Conservation (phyloP, 2,329 filamentous ascomycete species). For the Neocucurbitaria cava region DNA sequence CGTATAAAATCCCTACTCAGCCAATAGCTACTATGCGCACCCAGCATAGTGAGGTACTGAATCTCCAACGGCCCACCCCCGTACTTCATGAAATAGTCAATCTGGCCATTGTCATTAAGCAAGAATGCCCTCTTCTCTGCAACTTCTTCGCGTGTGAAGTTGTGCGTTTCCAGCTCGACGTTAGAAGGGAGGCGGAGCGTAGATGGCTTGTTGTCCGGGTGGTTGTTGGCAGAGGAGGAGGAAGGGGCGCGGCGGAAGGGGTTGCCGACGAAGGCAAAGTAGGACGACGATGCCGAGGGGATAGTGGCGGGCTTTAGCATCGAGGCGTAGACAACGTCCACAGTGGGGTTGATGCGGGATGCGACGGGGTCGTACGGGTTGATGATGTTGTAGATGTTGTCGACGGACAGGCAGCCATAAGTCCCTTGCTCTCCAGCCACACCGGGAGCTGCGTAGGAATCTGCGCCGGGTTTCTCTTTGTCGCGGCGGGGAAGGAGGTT, state of each 20-base stretch:
- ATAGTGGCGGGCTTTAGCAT: conserved; percentile 80
- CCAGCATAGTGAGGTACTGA: conserved; percentile 96
- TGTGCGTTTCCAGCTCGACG: conserved; percentile 93
- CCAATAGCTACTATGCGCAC: conserved; percentile 96
- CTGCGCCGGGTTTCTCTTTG: conserved; percentile 75
- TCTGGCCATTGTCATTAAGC: conserved; percentile 95
- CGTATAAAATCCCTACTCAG: conserved; percentile 84
- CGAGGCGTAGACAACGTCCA: conserved; percentile 80
- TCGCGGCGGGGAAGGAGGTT: conserved; percentile 77
- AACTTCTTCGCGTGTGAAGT: conserved; percentile 90
- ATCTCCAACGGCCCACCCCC: conserved; percentile 89
- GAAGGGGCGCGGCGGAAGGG: conserved; percentile 48
- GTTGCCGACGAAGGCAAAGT: conserved; percentile 49
- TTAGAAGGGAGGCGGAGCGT: conserved; percentile 54
- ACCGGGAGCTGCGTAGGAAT: conserved; percentile 59
- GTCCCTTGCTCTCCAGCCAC: conserved; percentile 80
- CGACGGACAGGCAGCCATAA: conserved; percentile 90
- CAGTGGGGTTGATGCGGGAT: conserved; percentile 88
- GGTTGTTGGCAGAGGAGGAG: conserved; percentile 32
- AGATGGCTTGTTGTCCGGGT: conserved; percentile 34
- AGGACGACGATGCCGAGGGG: conserved; percentile 69
- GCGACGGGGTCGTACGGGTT: conserved; percentile 81
- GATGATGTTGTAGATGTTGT: conserved; percentile 96
- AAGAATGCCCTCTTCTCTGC: conserved; percentile 87
- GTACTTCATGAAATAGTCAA: conserved; percentile 87